A percentile compares a stretch with the other conserved stretches of the same genome.
Evolutionary conservation across 768 basidiomycete genomes (phyloP).

Genomic region (Suillus brevipes): DNA sequence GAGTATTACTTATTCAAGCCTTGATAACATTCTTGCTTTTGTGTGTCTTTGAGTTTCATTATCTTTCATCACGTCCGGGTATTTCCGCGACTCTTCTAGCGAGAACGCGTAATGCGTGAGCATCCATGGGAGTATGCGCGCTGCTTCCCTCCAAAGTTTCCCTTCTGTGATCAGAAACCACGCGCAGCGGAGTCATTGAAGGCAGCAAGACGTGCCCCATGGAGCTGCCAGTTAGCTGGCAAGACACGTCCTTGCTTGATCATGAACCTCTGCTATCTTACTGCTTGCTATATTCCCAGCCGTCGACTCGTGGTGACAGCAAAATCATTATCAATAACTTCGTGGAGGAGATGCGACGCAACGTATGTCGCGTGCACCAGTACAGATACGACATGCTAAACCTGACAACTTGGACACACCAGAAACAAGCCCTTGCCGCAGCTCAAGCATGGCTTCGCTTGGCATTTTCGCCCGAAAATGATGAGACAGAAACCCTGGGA

Average conservation of each 20-base stretch:
- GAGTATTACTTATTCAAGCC: conserved; percentile 9
- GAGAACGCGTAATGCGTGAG: not conserved
- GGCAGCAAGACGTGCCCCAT: conserved; percentile 11
- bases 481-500: conserved; percentile 1
- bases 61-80: not conserved
- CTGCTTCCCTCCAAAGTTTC: not conserved
- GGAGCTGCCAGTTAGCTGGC: conserved; percentile 17
- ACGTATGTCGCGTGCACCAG: conserved; percentile 2
- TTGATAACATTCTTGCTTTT: not conserved
- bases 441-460: conserved; percentile 17
- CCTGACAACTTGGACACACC: not conserved
- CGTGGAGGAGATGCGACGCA: conserved; percentile 14
- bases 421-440: conserved; percentile 15
- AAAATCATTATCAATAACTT: conserved; percentile 2
- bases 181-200: not conserved
- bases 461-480: conserved; percentile 7
- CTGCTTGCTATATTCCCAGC: not conserved
- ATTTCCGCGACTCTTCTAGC: not conserved
- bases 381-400: not conserved
- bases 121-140: not conserved
- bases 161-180: not conserved
- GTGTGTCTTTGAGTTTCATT: not conserved
- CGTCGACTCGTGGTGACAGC: conserved; percentile 1
- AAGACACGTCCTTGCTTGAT: conserved; percentile 22
- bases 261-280: conserved; percentile 21